These are phyloP conservation scores for Phialocephala subalpina DNA, from an alignment of 2,329 filamentous ascomycete genomes.

Conservation along the genomic window DNA sequence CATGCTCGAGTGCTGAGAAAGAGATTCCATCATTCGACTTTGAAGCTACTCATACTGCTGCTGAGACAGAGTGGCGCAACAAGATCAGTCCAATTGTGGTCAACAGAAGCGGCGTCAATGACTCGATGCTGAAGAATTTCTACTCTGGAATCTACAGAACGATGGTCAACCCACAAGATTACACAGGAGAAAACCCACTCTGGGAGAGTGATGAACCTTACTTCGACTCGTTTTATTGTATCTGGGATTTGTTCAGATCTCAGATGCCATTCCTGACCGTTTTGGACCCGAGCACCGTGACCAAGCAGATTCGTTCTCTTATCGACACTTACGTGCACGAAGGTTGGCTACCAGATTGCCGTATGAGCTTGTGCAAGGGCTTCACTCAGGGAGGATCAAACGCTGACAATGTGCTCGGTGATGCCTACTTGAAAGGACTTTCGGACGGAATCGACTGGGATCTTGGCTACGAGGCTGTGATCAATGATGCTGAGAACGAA, in stretches of 20 bases:
- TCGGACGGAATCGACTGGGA: conserved; percentile 71
- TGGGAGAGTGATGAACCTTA: conserved; percentile 75
- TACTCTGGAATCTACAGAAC: conserved; percentile 76
- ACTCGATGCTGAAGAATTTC: conserved; percentile 66
- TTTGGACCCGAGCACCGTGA: conserved; percentile 69
- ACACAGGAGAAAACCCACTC: conserved; percentile 75
- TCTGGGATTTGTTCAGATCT: conserved; percentile 76
- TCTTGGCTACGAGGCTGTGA: conserved; percentile 73
- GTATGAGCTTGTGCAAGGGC: conserved; percentile 77
- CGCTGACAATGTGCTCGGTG: conserved; percentile 73
- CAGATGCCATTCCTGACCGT: conserved; percentile 75
- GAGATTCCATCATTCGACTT: conserved; percentile 77
- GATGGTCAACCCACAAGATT: conserved; percentile 77
- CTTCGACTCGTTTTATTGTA: conserved; percentile 76
- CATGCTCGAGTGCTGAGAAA: conserved; percentile 71
- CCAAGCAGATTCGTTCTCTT: conserved; percentile 74
- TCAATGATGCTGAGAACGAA: conserved; percentile 62
- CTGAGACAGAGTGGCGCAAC: conserved; percentile 63
- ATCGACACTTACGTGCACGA: conserved; percentile 75
- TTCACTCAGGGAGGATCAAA: conserved; percentile 81
- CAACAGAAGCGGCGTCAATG: conserved; percentile 57
- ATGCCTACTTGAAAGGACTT: conserved; percentile 74
- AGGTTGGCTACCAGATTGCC: conserved; percentile 49
- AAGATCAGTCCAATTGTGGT: conserved; percentile 68
- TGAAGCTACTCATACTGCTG: conserved; percentile 57